A percentile compares a stretch with the other conserved stretches of the same genome.
phyloP scores from a whole-genome alignment of 1,284 basidiomycete species.

The Bjerkandera adusta region DNA sequence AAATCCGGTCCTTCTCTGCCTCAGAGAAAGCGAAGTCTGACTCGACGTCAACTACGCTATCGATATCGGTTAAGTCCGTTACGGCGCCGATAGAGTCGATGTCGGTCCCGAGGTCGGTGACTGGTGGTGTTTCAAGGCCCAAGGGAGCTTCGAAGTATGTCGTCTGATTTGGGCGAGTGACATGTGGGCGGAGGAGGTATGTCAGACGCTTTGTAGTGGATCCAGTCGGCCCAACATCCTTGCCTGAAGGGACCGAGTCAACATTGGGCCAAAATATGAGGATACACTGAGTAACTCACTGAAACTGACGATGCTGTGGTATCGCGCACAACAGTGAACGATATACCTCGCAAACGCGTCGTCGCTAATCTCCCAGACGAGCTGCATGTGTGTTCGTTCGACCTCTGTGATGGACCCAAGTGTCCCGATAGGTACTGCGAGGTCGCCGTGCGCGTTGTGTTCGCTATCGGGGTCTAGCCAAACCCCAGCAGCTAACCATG shows the following conservation, averaged over 20 bases:
- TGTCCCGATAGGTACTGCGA: slow-evolving; percentile 43
- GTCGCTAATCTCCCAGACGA: slow-evolving; percentile 68
- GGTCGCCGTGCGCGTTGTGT: slow-evolving; percentile 24
- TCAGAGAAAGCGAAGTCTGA: slow-evolving; percentile 52
- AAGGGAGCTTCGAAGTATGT: slow-evolving; percentile 32
- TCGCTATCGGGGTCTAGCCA: slow-evolving; percentile 48
- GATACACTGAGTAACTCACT: slow-evolving; percentile 66
- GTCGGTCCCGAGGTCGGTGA: slow-evolving; percentile 51
- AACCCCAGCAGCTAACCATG: slow-evolving; percentile 59
- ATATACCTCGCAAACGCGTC: slow-evolving; percentile 75
- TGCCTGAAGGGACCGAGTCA: slow-evolving; percentile 45
- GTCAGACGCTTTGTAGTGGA: slow-evolving; percentile 48
- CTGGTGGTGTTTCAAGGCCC: slow-evolving; percentile 65
- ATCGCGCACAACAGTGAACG: slow-evolving; percentile 77
- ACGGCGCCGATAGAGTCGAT: slow-evolving; percentile 39
- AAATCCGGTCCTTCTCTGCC: slow-evolving; percentile 40
- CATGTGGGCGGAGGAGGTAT: slow-evolving; percentile 74
- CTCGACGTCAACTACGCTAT: slow-evolving; percentile 38
- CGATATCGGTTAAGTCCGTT: slow-evolving; percentile 45
- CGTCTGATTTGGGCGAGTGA: slow-evolving; percentile 49
- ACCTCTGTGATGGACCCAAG: slow-evolving; percentile 60
- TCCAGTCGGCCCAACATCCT: slow-evolving; percentile 55
- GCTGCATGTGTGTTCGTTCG: slow-evolving; percentile 57
- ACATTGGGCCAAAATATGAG: neutral
- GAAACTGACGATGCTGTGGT: slow-evolving; percentile 75